Evolutionary conservation across 768 basidiomycete species (phyloP), one percentile per base, ranked within the genome.

Genomic region (Pleurotus pulmonarius): DNA sequence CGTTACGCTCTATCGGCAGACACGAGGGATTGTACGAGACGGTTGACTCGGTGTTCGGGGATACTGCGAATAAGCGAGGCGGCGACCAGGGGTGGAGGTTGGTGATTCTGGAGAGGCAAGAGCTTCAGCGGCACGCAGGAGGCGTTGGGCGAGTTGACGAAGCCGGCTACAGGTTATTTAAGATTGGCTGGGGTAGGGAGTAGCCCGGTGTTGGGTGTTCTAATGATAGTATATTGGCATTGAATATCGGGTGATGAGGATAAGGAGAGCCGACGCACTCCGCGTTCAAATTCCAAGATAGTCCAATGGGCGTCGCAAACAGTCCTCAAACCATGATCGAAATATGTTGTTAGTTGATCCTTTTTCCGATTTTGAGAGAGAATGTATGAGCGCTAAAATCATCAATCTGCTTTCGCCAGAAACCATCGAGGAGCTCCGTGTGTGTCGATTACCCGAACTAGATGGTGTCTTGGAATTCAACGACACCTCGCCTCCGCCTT

Each of bases 91-190:
- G 55, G 46, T 16, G 24, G 39, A 6, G 59, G 56, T 69, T 90
- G 55, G 77, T 65, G 41, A 75, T 90, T 20, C 60, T 85, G 57
- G 66, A 73, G 40, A 65, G 69, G 56, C 76, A 82, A 58, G 76
- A 76, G 22, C 63, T 87, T 25, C 76, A 70, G 44, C 77, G 77
- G 56, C 71, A 75, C 55, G 74, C 73, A 13, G 53, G 46, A 0
- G 81, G 86, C 20, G 74, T 85, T 52, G 86, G 90, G 46, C 73
- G 87, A 58, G 84, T 81, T 49, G 83, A 90, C 66, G 87, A 92
- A 71, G 75, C 76, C 57, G 82, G 82, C 24, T 94, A 92, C 64
- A 76, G 67, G 61, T 64, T 89, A 56, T 90, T 83, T 64, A 78
- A 82, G 72, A 87, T 92, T 67, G 84, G 83, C n/a, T 92, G 90